Evolutionary conservation across 2,329 filamentous ascomycete genomes (phyloP), one percentile per base, ranked within the genome.

Genomic region (Akanthomyces uredinophilus): DNA sequence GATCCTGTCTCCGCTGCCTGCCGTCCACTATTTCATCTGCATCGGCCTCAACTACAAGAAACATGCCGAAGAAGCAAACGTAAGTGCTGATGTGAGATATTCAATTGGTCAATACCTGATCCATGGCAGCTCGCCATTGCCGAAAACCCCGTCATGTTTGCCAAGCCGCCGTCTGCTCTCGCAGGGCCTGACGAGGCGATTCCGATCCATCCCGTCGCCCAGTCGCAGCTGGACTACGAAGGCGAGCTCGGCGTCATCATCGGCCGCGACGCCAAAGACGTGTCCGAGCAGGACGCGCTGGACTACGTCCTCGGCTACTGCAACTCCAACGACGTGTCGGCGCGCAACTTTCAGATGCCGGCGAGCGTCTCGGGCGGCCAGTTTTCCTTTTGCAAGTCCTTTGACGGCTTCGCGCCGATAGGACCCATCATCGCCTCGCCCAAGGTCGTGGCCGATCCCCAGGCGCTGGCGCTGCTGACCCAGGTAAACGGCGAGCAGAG

Each of bases 241-340:
- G 79, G 78, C 1, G 81, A 84, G 65, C 75, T 84, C 61, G 77
- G 75, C 5, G 75, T 84, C 43, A 75, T 84, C 7, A 78, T 83
- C 14, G 77, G 78, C 13, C 74, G 75, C 46, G 74, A 78, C 37
- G 76, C 74, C 57, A 81, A 81, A 65, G 76, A 83, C 60, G 77
- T 83, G 2, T 66, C 73, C 4, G 78, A 80, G 54, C 73, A 72
- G 1, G 75, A 83, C 29, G 80, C 80, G 4, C 65, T 79, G 13
- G 73, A 79, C 39, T 82, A 83, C 65, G 75, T 86, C 1, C 76
- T 86, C 1, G 83, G 83, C 50, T 87, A 86, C 65, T 83, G 82
- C 0, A 78, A 79, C 39, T 79, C 80, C 39, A 86, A 86, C 68
- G 81, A 83, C 64, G 66, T 83, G 16, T 79, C 79, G 1, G 79